Evolutionary conservation across 208 protist genomes (phyloP).

Genomic region (Crithidia bombi): DNA sequence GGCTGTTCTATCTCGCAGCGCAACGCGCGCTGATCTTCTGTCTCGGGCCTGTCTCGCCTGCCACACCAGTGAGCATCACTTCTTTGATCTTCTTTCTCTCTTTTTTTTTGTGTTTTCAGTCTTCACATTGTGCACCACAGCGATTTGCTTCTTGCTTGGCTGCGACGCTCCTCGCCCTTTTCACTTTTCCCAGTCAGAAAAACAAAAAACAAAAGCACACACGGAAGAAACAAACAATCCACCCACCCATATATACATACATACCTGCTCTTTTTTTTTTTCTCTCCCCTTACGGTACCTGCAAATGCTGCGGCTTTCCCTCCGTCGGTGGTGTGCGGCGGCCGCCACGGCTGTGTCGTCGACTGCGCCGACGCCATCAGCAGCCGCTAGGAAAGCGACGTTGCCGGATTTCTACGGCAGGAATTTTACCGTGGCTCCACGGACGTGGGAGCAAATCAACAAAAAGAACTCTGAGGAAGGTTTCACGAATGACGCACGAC

Average conservation of each 20-base stretch:
- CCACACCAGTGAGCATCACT: too few species aligned
- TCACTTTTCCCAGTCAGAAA: neutral
- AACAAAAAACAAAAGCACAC: neutral
- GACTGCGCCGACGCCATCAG: neutral
- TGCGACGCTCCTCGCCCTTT: neutral
- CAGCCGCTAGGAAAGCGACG: conserved; percentile 2
- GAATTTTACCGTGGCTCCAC: conserved; percentile 71
- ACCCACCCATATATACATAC: too few species aligned
- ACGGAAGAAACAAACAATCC: neutral
- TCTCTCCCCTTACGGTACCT: neutral
- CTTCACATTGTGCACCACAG: too few species aligned
- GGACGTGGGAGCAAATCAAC: conserved; percentile 75
- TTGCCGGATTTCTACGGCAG: conserved; percentile 72
- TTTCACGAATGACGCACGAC: conserved; percentile 71
- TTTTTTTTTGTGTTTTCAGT: conserved; percentile 15
- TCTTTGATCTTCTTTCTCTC: conserved; percentile 10
- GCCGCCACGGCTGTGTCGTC: conserved; percentile 7
- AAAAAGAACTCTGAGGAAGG: conserved; percentile 82
- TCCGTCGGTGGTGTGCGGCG: conserved; percentile 24
- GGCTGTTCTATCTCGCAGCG: too few species aligned
- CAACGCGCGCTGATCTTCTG: too few species aligned
- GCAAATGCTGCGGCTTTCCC: conserved; percentile 29
- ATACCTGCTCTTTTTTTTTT: conserved; percentile 14
- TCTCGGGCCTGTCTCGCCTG: neutral
- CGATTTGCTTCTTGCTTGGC: neutral